Evolutionary conservation across 352 stramenopile species (phyloP).

Genomic region (Phytopythium delawarense): DNA sequence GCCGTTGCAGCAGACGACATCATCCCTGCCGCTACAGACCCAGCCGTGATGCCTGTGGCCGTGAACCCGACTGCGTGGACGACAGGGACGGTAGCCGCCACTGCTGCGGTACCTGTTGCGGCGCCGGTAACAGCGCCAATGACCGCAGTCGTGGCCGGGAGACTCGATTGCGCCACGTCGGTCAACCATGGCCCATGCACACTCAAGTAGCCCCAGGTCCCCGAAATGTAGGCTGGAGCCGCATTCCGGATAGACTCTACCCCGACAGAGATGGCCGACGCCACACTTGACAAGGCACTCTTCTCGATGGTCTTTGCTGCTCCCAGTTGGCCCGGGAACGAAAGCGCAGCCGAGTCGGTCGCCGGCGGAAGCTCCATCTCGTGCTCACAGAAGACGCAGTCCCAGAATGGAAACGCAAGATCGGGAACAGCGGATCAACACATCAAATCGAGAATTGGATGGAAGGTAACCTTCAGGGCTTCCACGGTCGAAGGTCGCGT

Average conservation of each 20-base stretch:
- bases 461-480: no score
- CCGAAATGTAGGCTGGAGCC: neutral
- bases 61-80: constrained; percentile 24
- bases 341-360: neutral
- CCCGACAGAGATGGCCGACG: neutral
- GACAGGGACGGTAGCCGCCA: neutral
- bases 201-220: no score
- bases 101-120: constrained; percentile 6
- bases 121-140: constrained; percentile 6
- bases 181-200: no score
- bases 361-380: neutral
- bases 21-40: constrained; percentile 32
- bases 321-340: no score
- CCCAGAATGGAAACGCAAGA: no score
- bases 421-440: no score
- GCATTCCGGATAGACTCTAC: neutral
- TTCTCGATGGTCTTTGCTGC: neutral
- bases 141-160: neutral
- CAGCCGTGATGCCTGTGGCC: constrained; percentile 26
- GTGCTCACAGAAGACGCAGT: no score
- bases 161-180: neutral
- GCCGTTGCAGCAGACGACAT: constrained; percentile 41
- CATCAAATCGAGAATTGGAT: no score
- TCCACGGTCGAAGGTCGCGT: no score
- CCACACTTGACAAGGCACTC: neutral